Evolutionary conservation across 805 yeast species (phyloP).

Genomic region (Wickerhamomyces bisporus): DNA sequence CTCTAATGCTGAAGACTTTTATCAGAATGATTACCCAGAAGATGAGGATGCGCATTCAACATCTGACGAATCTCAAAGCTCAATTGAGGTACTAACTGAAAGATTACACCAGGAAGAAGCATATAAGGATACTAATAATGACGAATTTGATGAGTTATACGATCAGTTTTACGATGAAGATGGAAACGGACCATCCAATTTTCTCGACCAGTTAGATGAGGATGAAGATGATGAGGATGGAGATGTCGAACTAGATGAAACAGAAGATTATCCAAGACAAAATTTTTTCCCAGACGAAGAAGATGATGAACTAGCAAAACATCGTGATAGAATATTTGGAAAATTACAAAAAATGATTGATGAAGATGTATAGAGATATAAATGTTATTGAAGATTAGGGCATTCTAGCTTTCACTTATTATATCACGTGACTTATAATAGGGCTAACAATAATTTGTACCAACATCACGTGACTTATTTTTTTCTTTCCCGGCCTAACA

Average conservation of each 20-base stretch:
- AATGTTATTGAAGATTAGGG: background rate
- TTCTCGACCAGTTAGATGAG: constrained; percentile 31
- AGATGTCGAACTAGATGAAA: constrained; percentile 28
- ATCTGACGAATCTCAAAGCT: constrained; percentile 11
- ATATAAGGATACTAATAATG: background rate
- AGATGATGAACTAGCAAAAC: constrained; percentile 56
- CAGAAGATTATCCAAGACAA: constrained; percentile 37
- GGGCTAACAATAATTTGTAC: background rate
- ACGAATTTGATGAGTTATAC: constrained; percentile 31
- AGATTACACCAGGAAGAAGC: constrained; percentile 12
- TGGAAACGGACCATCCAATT: constrained; percentile 33
- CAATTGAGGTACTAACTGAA: constrained; percentile 14
- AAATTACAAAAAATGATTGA: constrained; percentile 51
- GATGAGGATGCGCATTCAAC: constrained; percentile 67
- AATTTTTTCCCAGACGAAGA: constrained; percentile 52
- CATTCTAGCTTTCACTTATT: background rate
- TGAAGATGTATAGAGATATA: constrained; percentile 19
- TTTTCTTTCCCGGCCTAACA: too few species aligned
- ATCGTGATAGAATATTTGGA: constrained; percentile 59
- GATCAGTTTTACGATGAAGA: constrained; percentile 82
- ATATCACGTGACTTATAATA: constrained; percentile 1
- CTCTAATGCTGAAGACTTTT: constrained; percentile 87
- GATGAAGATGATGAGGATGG: constrained; percentile 51
- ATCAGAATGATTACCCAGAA: constrained; percentile 91
- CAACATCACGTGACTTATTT: too few species aligned